phyloP scores from a whole-genome alignment of 495 filamentous ascomycete genomes.

The Talaromyces stipitatus region DNA sequence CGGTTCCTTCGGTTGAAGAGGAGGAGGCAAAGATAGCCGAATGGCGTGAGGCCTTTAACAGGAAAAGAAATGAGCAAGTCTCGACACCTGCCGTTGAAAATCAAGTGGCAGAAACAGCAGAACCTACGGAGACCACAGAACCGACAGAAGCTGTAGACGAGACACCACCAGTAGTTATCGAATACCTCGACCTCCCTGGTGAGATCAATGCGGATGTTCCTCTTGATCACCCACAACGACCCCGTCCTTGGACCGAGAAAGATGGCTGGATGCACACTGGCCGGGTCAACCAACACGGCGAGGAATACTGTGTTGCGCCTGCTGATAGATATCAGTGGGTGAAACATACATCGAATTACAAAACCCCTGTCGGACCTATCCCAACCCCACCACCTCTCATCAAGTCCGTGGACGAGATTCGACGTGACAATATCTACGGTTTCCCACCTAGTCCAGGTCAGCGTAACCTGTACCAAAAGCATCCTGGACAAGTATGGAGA shows the following conservation, averaged over 20 bases:
- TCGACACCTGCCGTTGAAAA: not conserved
- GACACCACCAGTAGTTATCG: not conserved
- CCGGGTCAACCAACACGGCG: constrained; percentile 23
- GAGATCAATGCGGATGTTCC: constrained; percentile 4
- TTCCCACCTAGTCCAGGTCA: constrained; percentile 34
- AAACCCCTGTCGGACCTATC: constrained; percentile 14
- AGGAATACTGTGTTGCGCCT: constrained; percentile 24
- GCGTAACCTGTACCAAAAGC: constrained; percentile 24
- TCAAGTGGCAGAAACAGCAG: not conserved
- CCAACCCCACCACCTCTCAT: constrained; percentile 22
- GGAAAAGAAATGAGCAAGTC: not conserved
- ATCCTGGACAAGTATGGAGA: not conserved
- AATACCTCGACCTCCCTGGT: not conserved
- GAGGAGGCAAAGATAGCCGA: constrained; percentile 7
- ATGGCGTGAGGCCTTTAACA: constrained; percentile 12
- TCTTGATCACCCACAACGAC: constrained; percentile 11
- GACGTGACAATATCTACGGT: constrained; percentile 25
- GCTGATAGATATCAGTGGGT: constrained; percentile 15
- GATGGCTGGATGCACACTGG: constrained; percentile 32
- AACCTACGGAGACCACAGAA: not conserved
- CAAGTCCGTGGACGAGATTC: constrained; percentile 20
- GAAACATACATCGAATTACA: constrained; percentile 5
- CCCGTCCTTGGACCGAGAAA: constrained; percentile 13
- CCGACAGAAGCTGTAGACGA: not conserved
- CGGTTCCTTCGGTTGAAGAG: constrained; percentile 11